Evolutionary conservation across 129 eudicot genomes (phyloP).

Genomic region (Rutidosis leptorrhynchoides): DNA sequence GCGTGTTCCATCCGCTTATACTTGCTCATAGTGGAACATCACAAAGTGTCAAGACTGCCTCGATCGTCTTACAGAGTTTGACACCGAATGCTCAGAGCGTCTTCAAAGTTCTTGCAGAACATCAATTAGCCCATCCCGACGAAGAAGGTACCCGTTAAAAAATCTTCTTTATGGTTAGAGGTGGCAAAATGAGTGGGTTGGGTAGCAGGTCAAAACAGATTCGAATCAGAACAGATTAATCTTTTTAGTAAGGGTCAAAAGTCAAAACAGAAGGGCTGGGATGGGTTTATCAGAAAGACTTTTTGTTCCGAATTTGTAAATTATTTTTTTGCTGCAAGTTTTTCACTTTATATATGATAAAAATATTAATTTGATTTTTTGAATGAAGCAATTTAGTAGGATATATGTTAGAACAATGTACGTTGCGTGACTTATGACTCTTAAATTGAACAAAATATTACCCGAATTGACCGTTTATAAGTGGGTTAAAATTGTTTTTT

Average conservation of each 20-base stretch:
- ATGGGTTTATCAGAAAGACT: background rate
- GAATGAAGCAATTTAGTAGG: background rate
- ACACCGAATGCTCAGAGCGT: constrained; percentile 97
- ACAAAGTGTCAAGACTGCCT: constrained; percentile 86
- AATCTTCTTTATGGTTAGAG: constrained; percentile 6
- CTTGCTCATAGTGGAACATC: constrained; percentile 74
- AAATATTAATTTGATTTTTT: background rate
- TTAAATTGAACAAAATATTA: no score
- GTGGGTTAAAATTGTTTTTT: no score
- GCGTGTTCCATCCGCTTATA: constrained; percentile 71
- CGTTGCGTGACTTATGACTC: background rate
- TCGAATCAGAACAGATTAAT: background rate
- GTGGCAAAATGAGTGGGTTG: background rate
- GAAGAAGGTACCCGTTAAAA: constrained; percentile 64
- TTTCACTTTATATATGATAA: background rate
- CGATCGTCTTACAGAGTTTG: constrained; percentile 87
- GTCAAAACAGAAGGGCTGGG: background rate
- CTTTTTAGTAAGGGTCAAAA: background rate
- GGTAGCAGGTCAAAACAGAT: background rate
- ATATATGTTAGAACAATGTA: background rate
- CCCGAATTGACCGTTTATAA: no score
- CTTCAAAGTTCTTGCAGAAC: constrained; percentile 85
- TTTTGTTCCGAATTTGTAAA: background rate
- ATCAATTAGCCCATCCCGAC: constrained; percentile 83
- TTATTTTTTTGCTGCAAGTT: background rate